Evolutionary conservation across 371 early-diverging fungal species (phyloP).

Genomic region (Syncephalastrum sp.): DNA sequence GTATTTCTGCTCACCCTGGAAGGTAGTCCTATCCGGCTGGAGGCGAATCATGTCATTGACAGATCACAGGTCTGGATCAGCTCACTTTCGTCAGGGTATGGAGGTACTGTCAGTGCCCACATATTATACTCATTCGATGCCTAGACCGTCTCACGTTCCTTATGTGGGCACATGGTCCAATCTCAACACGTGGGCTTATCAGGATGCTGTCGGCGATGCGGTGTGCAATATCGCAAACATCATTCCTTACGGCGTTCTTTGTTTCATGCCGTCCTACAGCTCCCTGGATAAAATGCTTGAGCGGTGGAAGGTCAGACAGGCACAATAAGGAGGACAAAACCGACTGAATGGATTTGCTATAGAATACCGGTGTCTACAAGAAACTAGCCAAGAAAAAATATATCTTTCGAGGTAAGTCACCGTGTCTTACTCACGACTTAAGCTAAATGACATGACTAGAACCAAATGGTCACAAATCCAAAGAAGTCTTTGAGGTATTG

Average conservation of each 20-base stretch:
- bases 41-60: slow-evolving; percentile 64
- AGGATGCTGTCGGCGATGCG: slow-evolving; percentile 72
- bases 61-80: slow-evolving; percentile 53
- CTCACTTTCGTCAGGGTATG: slow-evolving; percentile 44
- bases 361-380: slow-evolving; percentile 37
- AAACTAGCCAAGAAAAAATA: slow-evolving; percentile 28
- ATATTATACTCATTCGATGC: too few relatives aligned
- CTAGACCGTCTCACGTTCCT: too few relatives aligned
- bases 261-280: slow-evolving; percentile 64
- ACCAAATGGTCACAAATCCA: slow-evolving; percentile 11
- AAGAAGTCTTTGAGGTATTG: slow-evolving; percentile 53
- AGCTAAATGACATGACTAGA: neutral
- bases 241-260: slow-evolving; percentile 63
- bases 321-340: neutral
- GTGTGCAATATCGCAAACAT: slow-evolving; percentile 42
- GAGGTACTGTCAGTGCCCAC: neutral
- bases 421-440: neutral
- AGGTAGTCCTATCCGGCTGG: slow-evolving; percentile 30
- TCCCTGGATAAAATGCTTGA: slow-evolving; percentile 48
- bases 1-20: neutral
- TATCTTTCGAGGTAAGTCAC: slow-evolving; percentile 26
- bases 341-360: neutral
- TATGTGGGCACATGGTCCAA: too few relatives aligned
- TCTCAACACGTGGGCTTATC: slow-evolving; percentile 35
- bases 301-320: slow-evolving; percentile 45